phyloP scores from a whole-genome alignment of 2,329 filamentous ascomycete species.

The Thyridium curvatum region DNA sequence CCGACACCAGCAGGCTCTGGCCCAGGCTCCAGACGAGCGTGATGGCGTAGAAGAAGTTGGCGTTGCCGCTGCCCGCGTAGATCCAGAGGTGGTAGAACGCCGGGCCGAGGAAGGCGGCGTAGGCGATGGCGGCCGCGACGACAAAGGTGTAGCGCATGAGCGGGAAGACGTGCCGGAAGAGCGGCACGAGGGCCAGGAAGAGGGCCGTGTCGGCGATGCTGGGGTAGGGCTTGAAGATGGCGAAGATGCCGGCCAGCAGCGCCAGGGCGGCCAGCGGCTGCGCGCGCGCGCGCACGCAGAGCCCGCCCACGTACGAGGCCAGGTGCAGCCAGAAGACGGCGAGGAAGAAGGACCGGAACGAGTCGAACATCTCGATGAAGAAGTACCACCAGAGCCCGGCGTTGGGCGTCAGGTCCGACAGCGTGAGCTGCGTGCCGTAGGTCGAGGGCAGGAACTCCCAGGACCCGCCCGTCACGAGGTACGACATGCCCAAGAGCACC shows the following conservation, averaged over 20 bases:
- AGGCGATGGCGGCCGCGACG: constrained; percentile 74
- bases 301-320: constrained; percentile 77
- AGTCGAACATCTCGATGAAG: constrained; percentile 99
- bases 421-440: constrained; percentile 85
- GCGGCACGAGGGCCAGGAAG: constrained; percentile 74
- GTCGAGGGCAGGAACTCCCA: constrained; percentile 87
- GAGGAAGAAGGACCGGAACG: constrained; percentile 93
- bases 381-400: constrained; percentile 99
- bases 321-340: constrained; percentile 98
- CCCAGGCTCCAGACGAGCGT: constrained; percentile 97
- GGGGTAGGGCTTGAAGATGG: constrained; percentile 95
- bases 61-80: constrained; percentile 94
- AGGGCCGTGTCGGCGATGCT: constrained; percentile 85
- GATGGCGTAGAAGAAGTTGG: constrained; percentile 99
- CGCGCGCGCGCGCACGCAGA: constrained; percentile 73
- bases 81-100: constrained; percentile 98
- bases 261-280: constrained; percentile 85
- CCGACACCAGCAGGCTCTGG: constrained; percentile 77
- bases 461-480: constrained; percentile 64
- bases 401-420: constrained; percentile 91
- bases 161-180: constrained; percentile 89
- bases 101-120: constrained; percentile 82
- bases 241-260: constrained; percentile 81
- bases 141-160: constrained; percentile 93
- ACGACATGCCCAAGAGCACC: constrained; percentile 65